Base-by-base conservation (phyloP, 192 early-diverging fungal species). In the Gigaspora rosea region DNA sequence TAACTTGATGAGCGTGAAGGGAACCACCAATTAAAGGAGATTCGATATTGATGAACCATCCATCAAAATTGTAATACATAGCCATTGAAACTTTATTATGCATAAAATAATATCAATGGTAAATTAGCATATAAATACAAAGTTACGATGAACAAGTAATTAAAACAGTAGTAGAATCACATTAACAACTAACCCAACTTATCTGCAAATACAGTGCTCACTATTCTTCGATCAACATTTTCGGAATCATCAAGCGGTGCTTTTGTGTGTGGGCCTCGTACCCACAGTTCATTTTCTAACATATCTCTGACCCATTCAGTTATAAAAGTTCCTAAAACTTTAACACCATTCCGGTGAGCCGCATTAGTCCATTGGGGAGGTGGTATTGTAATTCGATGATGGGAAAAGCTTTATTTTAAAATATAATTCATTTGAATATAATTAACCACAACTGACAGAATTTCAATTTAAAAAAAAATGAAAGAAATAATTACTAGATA, bases 21-120 rank as follows among this genome's bases (percentile, higher is more conserved):
- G 78, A 64, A 76, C 81, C 76, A 16, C 79, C 78, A 35, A 77
- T 56, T 27, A 88, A 79, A 36, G 75, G 81, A 27, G 82, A 80
- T 81, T 92, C 91, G 57, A 92, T 87, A 69, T 92, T 92, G 62
- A 92, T 82, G 32, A 92, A 83, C 82, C 82, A 83, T 1, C 91
- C 91, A 80, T 92, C 91, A 84, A 92, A 92, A 52, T 79, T 75
- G 77, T 90, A 92, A 77, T 89, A 86, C 10, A 81, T 71, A 8
- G 91, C 88, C 47, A 92, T 62, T 11, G 83, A 83, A 5, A 91
- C 88, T 82, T 81, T 50, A 20, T 36, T 27, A 20, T 65, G 27
- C 27, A 27, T 27, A 27, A 59, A 47, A 62, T 71, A 51, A 41
- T 41, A 41, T 32, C 41, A 35, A 52, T n/a, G 11, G 22, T 12